These are phyloP conservation scores for Torulaspora gathmanii DNA, from an alignment of 805 yeast species.

Conservation along the genomic window DNA sequence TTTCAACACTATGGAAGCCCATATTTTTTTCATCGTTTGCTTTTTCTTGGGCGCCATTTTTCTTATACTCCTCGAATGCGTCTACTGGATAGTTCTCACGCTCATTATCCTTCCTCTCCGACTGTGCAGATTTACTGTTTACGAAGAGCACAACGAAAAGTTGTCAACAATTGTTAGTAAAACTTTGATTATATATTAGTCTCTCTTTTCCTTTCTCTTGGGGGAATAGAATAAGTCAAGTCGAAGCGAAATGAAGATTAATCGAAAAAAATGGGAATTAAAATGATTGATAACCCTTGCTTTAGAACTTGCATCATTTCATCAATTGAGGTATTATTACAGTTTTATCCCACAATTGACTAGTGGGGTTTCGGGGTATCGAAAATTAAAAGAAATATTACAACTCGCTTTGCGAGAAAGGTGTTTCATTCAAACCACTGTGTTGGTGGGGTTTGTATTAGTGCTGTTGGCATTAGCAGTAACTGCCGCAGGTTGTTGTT, in stretches of 20 bases:
- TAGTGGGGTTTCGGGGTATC: not conserved
- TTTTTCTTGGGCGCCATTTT: not conserved
- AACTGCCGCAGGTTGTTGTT: not conserved
- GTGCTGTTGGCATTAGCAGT: not conserved
- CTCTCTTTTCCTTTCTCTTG: not conserved
- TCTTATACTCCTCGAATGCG: conserved; percentile 11
- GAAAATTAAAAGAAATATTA: not conserved
- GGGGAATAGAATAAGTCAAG: not conserved
- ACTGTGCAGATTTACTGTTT: conserved; percentile 7
- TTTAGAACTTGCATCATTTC: not conserved
- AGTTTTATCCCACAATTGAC: not conserved
- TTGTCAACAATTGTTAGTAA: conserved; percentile 13
- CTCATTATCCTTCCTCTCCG: conserved; percentile 6
- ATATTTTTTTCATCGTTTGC: not conserved
- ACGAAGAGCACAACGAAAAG: conserved; percentile 1
- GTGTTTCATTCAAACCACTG: not conserved
- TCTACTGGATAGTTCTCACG: conserved; percentile 20
- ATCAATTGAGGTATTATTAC: not conserved
- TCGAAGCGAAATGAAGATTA: conserved; percentile 4
- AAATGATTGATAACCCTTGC: not conserved
- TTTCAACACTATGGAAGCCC: conserved; percentile 8
- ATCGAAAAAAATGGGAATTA: not conserved
- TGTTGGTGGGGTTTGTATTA: not conserved
- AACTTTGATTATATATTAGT: conserved; percentile 5
- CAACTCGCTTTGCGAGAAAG: not conserved